A percentile compares a stretch with the other conserved stretches of the same genome.
Evolutionary conservation across 441 rosid species (phyloP).

Genomic region (Hura crepitans): DNA sequence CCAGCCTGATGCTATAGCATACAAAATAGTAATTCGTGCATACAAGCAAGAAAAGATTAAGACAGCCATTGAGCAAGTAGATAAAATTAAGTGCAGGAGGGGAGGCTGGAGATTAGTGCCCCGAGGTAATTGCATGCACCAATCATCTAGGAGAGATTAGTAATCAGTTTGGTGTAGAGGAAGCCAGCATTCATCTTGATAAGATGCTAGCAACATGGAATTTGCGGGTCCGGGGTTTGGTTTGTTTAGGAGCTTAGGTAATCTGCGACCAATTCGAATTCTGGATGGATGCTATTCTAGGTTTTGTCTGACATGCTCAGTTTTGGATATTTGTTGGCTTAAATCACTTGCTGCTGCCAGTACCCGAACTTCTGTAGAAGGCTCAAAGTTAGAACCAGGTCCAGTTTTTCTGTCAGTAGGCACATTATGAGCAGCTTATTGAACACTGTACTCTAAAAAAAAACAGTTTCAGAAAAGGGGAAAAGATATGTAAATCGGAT

Average conservation of each 20-base stretch:
- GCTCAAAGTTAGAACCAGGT: neutral
- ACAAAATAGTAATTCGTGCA: constrained; percentile 45
- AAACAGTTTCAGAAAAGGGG: no score
- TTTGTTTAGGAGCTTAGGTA: constrained; percentile 44
- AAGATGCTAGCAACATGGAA: constrained; percentile 77
- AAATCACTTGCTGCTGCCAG: neutral
- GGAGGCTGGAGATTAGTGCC: constrained; percentile 56
- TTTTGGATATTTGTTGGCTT: neutral
- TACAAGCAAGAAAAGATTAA: constrained; percentile 49
- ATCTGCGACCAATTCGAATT: constrained; percentile 37
- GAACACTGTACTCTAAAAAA: neutral
- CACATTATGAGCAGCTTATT: neutral
- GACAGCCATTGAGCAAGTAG: constrained; percentile 40
- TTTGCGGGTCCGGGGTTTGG: constrained; percentile 54
- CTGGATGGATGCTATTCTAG: constrained; percentile 49
- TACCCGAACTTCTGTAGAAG: constrained; percentile 1
- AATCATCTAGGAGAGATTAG: constrained; percentile 64
- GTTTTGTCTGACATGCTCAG: constrained; percentile 18
- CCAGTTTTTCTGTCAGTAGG: neutral
- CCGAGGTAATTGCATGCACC: constrained; percentile 58
- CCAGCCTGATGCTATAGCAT: constrained; percentile 59
- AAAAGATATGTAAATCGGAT: no score
- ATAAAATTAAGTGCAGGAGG: constrained; percentile 33
- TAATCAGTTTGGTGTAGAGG: constrained; percentile 45
- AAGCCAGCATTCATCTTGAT: constrained; percentile 40